phyloP scores from a whole-genome alignment of 2,329 filamentous ascomycete genomes.

The Thermoascus crustaceus region DNA sequence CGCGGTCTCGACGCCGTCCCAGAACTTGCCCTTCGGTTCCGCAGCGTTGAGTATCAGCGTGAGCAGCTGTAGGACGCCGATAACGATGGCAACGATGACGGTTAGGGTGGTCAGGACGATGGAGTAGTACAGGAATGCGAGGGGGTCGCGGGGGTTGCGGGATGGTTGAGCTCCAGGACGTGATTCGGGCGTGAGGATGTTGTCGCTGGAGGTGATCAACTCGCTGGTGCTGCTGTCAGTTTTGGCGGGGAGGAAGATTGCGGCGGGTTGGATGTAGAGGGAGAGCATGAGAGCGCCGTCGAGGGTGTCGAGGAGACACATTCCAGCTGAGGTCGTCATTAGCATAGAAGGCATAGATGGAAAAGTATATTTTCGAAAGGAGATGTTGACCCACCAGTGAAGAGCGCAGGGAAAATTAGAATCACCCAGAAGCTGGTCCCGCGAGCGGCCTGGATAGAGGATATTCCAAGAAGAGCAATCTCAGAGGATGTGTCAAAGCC shows the following conservation, averaged over 20 bases:
- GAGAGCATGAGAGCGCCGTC: constrained; percentile 95
- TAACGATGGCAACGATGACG: constrained; percentile 73
- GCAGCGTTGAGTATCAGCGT: constrained; percentile 70
- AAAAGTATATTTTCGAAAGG: neutral
- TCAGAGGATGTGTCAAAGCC: constrained; percentile 96
- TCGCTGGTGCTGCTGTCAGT: constrained; percentile 10
- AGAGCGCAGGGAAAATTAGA: constrained; percentile 79
- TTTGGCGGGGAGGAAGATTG: constrained; percentile 30
- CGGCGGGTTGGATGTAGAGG: constrained; percentile 60
- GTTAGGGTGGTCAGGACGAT: constrained; percentile 79
- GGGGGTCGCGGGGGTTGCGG: constrained; percentile 66
- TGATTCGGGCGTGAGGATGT: too few species aligned
- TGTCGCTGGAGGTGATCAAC: too few species aligned
- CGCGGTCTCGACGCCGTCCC: constrained; percentile 72
- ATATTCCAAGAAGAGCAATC: constrained; percentile 83
- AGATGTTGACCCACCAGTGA: constrained; percentile 64
- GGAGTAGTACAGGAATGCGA: constrained; percentile 93
- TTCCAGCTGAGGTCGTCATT: constrained; percentile 54
- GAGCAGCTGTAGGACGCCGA: constrained; percentile 77
- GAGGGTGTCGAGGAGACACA: constrained; percentile 89
- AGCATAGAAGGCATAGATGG: neutral
- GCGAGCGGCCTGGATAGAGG: constrained; percentile 73
- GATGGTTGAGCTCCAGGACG: neutral
- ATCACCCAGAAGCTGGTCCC: constrained; percentile 93
- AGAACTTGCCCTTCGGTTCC: constrained; percentile 68